Conservation (phyloP, 208 protist species). For the Acanthamoeba castellanii region DNA sequence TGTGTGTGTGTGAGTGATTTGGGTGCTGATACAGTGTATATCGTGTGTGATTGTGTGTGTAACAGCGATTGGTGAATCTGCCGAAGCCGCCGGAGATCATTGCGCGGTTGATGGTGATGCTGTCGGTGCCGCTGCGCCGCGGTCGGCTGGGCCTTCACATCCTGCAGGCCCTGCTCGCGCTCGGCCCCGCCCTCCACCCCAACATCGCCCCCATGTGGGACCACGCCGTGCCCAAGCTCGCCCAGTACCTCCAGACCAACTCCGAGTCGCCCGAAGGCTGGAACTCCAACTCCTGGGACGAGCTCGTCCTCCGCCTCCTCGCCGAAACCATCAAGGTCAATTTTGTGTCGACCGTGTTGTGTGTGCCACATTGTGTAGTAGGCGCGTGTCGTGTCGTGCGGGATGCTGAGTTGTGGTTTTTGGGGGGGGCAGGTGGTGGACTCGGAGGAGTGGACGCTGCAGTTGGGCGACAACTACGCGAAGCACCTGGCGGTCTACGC, state of each 20-base stretch:
- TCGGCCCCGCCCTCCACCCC: constrained; percentile 80
- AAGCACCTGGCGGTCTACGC: constrained; percentile 49
- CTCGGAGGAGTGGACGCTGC: constrained; percentile 38
- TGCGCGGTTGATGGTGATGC: constrained; percentile 78
- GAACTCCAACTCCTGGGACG: constrained; percentile 80
- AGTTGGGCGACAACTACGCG: constrained; percentile 25
- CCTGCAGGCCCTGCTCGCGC: constrained; percentile 72
- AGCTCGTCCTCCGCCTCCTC: constrained; percentile 81
- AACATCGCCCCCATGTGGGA: constrained; percentile 85
- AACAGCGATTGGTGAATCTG: constrained; percentile 78
- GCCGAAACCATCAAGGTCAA: constrained; percentile 80
- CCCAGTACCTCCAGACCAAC: constrained; percentile 71
- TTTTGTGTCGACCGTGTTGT: not conserved
- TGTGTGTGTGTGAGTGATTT: no score
- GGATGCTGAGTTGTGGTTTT: not conserved
- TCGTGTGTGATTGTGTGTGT: no score
- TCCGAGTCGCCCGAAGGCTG: constrained; percentile 34
- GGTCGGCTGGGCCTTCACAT: constrained; percentile 64
- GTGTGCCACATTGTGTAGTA: not conserved
- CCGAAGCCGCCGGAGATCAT: constrained; percentile 84
- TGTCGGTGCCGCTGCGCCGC: constrained; percentile 68
- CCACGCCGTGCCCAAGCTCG: constrained; percentile 82
- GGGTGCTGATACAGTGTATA: not conserved
- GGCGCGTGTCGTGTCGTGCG: not conserved
- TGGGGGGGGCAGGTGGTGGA: not conserved